These are phyloP conservation scores for Skeletonema grethae DNA, from an alignment of 108 stramenopile species.

Conservation along the genomic window DNA sequence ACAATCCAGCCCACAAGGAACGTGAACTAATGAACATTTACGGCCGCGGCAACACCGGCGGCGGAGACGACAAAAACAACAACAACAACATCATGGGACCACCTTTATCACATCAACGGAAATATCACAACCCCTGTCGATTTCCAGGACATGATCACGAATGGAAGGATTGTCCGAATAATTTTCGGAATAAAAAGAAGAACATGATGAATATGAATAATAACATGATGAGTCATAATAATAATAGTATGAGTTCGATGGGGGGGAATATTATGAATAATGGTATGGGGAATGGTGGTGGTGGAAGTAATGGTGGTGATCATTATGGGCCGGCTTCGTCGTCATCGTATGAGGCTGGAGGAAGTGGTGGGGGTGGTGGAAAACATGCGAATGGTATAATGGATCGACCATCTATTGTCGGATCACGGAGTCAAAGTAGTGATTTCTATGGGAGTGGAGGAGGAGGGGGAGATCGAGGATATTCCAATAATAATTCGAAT, in stretches of 20 bases:
- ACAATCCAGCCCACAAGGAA: conserved; percentile 23
- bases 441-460: conserved; percentile 11
- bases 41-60: conserved; percentile 19
- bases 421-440: conserved; percentile 10
- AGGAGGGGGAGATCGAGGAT: neutral
- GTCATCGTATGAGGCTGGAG: neutral
- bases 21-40: conserved; percentile 43
- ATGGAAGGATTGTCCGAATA: conserved; percentile 50
- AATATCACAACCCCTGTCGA: conserved; percentile 40
- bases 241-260: neutral
- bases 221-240: neutral
- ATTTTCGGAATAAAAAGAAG: conserved; percentile 42
- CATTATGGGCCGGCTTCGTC: neutral
- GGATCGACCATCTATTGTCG: conserved; percentile 5
- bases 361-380: neutral
- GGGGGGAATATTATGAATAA: neutral
- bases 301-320: neutral
- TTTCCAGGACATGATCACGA: conserved; percentile 46
- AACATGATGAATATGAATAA: conserved; percentile 1
- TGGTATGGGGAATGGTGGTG: neutral
- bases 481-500: neutral
- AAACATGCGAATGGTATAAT: too few species aligned
- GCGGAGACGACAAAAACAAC: neutral
- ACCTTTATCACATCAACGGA: conserved; percentile 2
- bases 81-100: neutral